A percentile compares a stretch with the other conserved stretches of the same genome.
phyloP scores from a whole-genome alignment of 305 asterid genomes.

The Fraxinus dipetala region DNA sequence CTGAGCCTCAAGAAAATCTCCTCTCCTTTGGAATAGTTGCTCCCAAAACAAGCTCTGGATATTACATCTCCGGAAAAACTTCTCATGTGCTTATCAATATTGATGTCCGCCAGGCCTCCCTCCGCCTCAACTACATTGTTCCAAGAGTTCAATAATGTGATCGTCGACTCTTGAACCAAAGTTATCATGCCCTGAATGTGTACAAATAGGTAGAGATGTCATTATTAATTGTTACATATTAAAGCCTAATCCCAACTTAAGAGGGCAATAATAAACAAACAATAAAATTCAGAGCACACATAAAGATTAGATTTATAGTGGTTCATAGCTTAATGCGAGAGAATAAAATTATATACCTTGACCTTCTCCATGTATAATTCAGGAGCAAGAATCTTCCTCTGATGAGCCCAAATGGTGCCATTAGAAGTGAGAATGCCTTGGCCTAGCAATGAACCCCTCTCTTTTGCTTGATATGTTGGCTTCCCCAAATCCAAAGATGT shows the following conservation, averaged over 20 bases:
- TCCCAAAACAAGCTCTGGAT: slow-evolving; percentile 50
- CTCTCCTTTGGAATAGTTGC: slow-evolving; percentile 37
- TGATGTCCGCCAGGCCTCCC: slow-evolving; percentile 34
- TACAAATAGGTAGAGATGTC: not conserved
- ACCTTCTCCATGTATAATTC: slow-evolving; percentile 49
- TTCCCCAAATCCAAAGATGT: slow-evolving; percentile 50
- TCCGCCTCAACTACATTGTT: slow-evolving; percentile 19
- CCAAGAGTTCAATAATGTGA: slow-evolving; percentile 32
- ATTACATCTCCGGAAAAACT: slow-evolving; percentile 48
- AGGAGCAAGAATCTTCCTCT: slow-evolving; percentile 46
- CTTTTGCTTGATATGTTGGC: slow-evolving; percentile 45
- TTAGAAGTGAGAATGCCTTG: slow-evolving; percentile 46
- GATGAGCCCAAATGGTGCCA: slow-evolving; percentile 44
- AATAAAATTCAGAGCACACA: not conserved
- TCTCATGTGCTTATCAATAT: slow-evolving; percentile 35
- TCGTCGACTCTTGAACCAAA: slow-evolving; percentile 35
- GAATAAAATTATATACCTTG: slow-evolving; percentile 28
- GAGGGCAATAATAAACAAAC: not conserved
- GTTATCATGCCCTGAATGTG: slow-evolving; percentile 35
- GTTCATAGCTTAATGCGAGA: not conserved
- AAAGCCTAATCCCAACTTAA: not conserved
- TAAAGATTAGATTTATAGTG: not conserved
- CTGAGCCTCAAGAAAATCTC: slow-evolving; percentile 37
- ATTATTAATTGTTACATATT: not conserved
- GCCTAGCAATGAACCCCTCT: slow-evolving; percentile 43